Evolutionary conservation across 805 yeast species (phyloP), one percentile per base, ranked within the genome.

Genomic region (Dipodascus geniculatus): DNA sequence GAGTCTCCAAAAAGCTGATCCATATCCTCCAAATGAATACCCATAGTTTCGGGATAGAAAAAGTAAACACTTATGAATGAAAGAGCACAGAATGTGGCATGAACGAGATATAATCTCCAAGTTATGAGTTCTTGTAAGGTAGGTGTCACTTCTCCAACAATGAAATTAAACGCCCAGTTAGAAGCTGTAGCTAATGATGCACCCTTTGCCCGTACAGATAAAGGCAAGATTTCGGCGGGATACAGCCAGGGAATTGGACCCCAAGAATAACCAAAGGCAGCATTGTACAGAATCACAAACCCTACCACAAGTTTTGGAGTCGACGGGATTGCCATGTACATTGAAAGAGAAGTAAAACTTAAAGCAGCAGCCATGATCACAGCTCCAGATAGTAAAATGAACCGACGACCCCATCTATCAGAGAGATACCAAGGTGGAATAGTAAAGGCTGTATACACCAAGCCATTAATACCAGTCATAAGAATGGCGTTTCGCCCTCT

Each of bases 201-300:
- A 55, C 96, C 96, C 61, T 88, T 85, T 2, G 96, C 87, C 52
- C 97, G 78, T 9, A 88, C 87, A 19, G 83, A 74, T 57, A 86
- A 77, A 0, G 96, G 96, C 53, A 89, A 76, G 51, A 90, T 87
- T 69, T 87, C 96, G 56, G 87, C 83, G 60, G 90, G 87, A 66
- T 84, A 81, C 44, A 84, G 68, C 96, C 96, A 88, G 14, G 95
- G 95, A 53, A 89, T 82, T 2, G 96, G 96, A 8, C 96, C 97
- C 95, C 96, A 90, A 53, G 91, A 82, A 63, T 80, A 81, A 17
- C 96, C 96, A 69, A 89, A 89, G 53, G 71, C 71, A 1, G 95
- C 86, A 63, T 87, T 89, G 71, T 82, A 87, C 16, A 87, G 68
- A 53, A 89, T 77, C 17, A 89, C 96, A 62, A 85, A 80, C 1